Percentiles rank a stretch among this genome's conserved stretches.
These are phyloP conservation scores for Lotmaria passim DNA, from an alignment of 208 protist genomes.

Conservation along the genomic window DNA sequence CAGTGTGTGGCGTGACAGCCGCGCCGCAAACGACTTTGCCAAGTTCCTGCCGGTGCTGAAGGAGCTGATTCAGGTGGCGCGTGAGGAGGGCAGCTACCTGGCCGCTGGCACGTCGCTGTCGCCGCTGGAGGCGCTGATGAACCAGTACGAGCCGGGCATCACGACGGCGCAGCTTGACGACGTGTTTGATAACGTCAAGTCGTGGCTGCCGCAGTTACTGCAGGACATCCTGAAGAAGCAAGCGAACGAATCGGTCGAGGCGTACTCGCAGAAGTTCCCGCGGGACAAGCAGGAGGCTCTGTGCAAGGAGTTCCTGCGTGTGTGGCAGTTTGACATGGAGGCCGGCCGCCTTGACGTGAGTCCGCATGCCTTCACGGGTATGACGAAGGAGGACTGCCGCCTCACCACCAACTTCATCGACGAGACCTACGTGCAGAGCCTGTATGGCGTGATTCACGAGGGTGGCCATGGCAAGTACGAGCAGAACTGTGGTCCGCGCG, in stretches of 20 bases:
- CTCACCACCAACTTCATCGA: constrained; percentile 87
- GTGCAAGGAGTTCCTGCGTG: constrained; percentile 52
- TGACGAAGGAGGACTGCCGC: constrained; percentile 80
- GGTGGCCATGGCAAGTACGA: constrained; percentile 92
- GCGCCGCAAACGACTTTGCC: constrained; percentile 70
- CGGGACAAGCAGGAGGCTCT: constrained; percentile 64
- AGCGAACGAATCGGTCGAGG: constrained; percentile 26
- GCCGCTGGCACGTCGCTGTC: constrained; percentile 47
- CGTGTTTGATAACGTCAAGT: constrained; percentile 77
- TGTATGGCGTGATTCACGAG: constrained; percentile 87
- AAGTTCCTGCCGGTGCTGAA: constrained; percentile 74
- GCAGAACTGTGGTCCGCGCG: constrained; percentile 76
- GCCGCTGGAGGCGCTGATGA: constrained; percentile 80
- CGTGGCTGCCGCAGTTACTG: constrained; percentile 81
- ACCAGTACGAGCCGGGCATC: constrained; percentile 86
- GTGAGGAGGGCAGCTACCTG: constrained; percentile 68
- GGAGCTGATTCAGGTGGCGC: constrained; percentile 70
- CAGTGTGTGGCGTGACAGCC: constrained; percentile 69
- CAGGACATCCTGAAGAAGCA: constrained; percentile 70
- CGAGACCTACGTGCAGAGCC: constrained; percentile 47
- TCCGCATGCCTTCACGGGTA: constrained; percentile 89
- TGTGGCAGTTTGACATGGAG: constrained; percentile 85
- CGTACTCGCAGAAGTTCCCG: constrained; percentile 51
- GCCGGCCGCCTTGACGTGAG: constrained; percentile 84
- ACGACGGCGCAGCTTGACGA: constrained; percentile 58